phyloP scores from a whole-genome alignment of 257 asterid species.

The Cinchona pubescens region DNA sequence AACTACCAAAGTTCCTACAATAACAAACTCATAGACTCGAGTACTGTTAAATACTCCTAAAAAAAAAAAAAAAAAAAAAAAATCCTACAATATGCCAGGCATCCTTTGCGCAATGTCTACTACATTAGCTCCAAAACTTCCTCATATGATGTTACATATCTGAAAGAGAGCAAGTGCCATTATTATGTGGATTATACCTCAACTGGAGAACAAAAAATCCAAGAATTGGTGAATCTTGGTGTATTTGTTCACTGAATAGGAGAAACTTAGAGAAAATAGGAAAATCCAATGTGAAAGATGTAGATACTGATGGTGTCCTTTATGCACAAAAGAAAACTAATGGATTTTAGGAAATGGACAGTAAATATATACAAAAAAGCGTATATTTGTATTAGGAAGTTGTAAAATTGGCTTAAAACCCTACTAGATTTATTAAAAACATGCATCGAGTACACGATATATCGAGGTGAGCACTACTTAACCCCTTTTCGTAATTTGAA shows the following conservation, averaged over 20 bases:
- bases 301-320: neutral
- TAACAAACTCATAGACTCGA: neutral
- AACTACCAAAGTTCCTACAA: neutral
- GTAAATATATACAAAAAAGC: too few relatives aligned
- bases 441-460: too few relatives aligned
- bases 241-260: too few relatives aligned
- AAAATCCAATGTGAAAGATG: neutral
- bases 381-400: neutral
- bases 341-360: neutral
- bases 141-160: neutral
- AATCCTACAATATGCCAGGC: too few relatives aligned
- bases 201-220: neutral
- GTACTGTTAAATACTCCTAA: neutral
- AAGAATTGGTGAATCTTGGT: neutral
- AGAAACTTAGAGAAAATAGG: neutral
- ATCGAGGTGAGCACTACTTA: too few relatives aligned
- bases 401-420: neutral
- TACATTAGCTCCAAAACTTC: too few relatives aligned
- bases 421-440: too few relatives aligned
- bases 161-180: neutral
- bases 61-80: too few relatives aligned
- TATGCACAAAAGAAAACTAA: neutral
- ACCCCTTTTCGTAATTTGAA: too few relatives aligned
- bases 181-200: too few relatives aligned
- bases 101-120: too few relatives aligned